phyloP scores from a whole-genome alignment of 176 grass and related monocot species.

The Juncus inflexus region DNA sequence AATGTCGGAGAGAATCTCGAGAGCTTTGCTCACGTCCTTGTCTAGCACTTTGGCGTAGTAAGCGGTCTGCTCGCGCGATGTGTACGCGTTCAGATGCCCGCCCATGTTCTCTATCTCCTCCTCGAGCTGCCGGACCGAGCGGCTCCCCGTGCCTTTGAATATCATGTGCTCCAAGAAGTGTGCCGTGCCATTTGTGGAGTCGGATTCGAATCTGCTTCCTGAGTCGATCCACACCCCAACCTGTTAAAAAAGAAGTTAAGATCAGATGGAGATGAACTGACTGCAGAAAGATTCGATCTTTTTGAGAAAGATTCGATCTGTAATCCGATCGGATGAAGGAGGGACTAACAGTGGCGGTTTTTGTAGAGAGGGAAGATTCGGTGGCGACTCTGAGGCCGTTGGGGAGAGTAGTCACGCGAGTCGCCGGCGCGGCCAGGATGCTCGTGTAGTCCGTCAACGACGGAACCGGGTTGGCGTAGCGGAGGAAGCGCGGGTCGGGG shows the following conservation, averaged over 20 bases:
- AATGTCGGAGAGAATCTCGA: constrained; percentile 74
- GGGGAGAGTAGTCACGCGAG: constrained; percentile 75
- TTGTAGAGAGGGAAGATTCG: constrained; percentile 64
- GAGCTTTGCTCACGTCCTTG: constrained; percentile 71
- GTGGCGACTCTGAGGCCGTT: constrained; percentile 88
- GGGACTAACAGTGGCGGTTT: constrained; percentile 57
- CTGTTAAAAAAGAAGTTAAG: constrained; percentile 4
- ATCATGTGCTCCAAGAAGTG: constrained; percentile 99
- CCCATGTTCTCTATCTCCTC: constrained; percentile 98
- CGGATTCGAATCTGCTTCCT: constrained; percentile 80
- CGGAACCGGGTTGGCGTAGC: constrained; percentile 76
- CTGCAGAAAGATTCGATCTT: neutral
- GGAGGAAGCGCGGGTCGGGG: constrained; percentile 88
- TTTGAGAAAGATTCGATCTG: neutral
- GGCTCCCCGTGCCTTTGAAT: constrained; percentile 76
- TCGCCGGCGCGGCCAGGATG: constrained; percentile 72
- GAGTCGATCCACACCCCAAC: constrained; percentile 95
- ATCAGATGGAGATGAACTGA: neutral
- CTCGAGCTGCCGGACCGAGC: constrained; percentile 63
- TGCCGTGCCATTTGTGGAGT: constrained; percentile 77
- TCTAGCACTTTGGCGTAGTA: constrained; percentile 87
- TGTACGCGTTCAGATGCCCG: constrained; percentile 92
- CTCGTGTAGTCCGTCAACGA: constrained; percentile 64
- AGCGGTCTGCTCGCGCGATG: constrained; percentile 90
- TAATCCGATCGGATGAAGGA: neutral